phyloP scores from a whole-genome alignment of 2,329 filamentous ascomycete genomes.

The Hypoxylon sp. region DNA sequence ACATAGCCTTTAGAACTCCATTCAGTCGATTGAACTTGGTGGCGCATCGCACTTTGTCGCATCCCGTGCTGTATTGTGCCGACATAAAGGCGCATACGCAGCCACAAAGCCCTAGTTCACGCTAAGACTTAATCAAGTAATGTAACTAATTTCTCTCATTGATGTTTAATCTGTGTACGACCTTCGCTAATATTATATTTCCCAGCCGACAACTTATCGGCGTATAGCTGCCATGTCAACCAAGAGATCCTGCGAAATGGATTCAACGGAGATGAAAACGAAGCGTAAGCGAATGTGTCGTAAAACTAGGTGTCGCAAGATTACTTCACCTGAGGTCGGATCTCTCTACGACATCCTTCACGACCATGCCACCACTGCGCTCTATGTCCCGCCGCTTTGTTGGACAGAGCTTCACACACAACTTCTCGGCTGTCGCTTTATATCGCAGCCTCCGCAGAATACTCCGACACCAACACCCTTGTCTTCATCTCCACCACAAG shows the following conservation, averaged over 20 bases:
- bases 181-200: conserved; percentile 15
- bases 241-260: conserved; percentile 11
- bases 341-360: conserved; percentile 69
- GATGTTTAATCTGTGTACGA: not conserved
- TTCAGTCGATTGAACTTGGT: not conserved
- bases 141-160: not conserved
- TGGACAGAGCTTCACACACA: conserved; percentile 69
- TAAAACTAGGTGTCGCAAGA: conserved; percentile 45
- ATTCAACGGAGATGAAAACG: not conserved
- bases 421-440: conserved; percentile 65
- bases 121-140: conserved; percentile 4
- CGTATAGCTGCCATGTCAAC: conserved; percentile 12
- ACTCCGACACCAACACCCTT: conserved; percentile 61
- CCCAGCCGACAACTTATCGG: not conserved
- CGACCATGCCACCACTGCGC: conserved; percentile 62
- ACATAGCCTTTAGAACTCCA: not conserved
- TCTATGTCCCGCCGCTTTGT: conserved; percentile 68
- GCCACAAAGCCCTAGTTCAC: conserved; percentile 1
- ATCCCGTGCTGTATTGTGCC: conserved; percentile 11
- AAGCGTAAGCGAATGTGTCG: conserved; percentile 16
- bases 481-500: conserved; percentile 55
- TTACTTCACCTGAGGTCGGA: conserved; percentile 60
- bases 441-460: conserved; percentile 59
- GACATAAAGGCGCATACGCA: not conserved
- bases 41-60: conserved; percentile 21